phyloP scores from a whole-genome alignment of 768 basidiomycete genomes.

The Piloderma croceum region DNA sequence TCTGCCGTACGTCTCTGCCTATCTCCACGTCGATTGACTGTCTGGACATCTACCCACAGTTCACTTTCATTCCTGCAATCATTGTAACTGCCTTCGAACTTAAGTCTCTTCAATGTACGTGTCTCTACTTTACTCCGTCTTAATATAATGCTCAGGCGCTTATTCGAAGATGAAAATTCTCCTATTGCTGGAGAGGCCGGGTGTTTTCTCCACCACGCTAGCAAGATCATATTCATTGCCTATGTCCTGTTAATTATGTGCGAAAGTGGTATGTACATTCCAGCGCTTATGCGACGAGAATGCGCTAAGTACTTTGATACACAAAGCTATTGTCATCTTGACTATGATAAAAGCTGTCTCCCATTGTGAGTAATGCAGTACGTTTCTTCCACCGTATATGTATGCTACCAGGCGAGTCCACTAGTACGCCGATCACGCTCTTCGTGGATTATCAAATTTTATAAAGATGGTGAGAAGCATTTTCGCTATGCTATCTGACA shows the following conservation, averaged over 20 bases:
- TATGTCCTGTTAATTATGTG: slow-evolving; percentile 34
- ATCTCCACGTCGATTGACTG: background rate
- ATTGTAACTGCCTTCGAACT: slow-evolving; percentile 30
- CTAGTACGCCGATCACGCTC: slow-evolving; percentile 32
- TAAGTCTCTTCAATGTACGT: slow-evolving; percentile 29
- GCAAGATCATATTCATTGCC: slow-evolving; percentile 32
- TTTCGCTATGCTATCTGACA: background rate
- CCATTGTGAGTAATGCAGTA: slow-evolving; percentile 27
- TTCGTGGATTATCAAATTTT: slow-evolving; percentile 33
- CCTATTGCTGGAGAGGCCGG: slow-evolving; percentile 22
- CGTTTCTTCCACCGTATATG: background rate
- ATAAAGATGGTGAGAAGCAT: slow-evolving; percentile 31
- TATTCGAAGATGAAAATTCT: slow-evolving; percentile 1
- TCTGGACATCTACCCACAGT: slow-evolving; percentile 13
- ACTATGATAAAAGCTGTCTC: slow-evolving; percentile 33
- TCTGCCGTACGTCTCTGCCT: slow-evolving; percentile 15
- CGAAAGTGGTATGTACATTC: slow-evolving; percentile 33
- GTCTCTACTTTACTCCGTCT: background rate
- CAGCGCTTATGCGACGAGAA: background rate
- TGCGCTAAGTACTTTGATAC: background rate
- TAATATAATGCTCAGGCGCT: background rate
- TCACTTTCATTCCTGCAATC: slow-evolving; percentile 27
- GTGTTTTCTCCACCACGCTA: slow-evolving; percentile 29
- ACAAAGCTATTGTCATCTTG: slow-evolving; percentile 33
- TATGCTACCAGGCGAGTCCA: slow-evolving; percentile 1